phyloP scores from a whole-genome alignment of 176 grass and related monocot genomes.

The Puccinellia tenuiflora region DNA sequence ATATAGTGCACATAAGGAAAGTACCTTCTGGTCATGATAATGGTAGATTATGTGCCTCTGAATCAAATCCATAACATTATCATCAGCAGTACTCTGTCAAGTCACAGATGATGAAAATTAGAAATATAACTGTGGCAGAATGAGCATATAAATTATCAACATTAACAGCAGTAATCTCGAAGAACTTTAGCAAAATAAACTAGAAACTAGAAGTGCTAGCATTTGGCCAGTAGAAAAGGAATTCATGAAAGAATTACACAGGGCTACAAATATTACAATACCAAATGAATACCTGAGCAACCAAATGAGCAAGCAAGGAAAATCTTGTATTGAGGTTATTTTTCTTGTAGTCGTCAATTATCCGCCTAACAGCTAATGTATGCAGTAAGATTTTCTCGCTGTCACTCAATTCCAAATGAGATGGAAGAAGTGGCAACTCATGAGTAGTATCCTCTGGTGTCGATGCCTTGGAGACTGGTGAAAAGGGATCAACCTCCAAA shows the following conservation, averaged over 20 bases:
- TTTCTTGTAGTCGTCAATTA: slow-evolving; percentile 69
- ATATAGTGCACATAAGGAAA: neutral
- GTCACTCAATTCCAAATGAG: slow-evolving; percentile 63
- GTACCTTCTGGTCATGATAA: slow-evolving; percentile 80
- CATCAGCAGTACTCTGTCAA: slow-evolving; percentile 62
- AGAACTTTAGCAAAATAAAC: slow-evolving; percentile 16
- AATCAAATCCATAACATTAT: slow-evolving; percentile 74
- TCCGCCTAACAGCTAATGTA: slow-evolving; percentile 48
- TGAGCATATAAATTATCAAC: neutral
- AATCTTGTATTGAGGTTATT: slow-evolving; percentile 46
- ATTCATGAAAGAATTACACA: neutral
- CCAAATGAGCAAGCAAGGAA: slow-evolving; percentile 79
- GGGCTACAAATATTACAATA: slow-evolving; percentile 15
- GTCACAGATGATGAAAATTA: slow-evolving; percentile 21
- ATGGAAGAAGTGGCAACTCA: slow-evolving; percentile 63
- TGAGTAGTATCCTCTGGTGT: slow-evolving; percentile 61
- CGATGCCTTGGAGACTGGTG: slow-evolving; percentile 17
- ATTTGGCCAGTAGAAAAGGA: neutral
- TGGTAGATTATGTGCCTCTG: slow-evolving; percentile 66
- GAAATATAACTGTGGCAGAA: slow-evolving; percentile 13
- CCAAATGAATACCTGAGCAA: slow-evolving; percentile 70
- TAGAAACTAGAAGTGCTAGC: neutral
- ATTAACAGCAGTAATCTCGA: neutral
- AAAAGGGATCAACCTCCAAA: slow-evolving; percentile 58
- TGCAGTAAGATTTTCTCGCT: slow-evolving; percentile 50